Conservation (phyloP, 306 rosid species). For the Vigna reflexopilosa region DNA sequence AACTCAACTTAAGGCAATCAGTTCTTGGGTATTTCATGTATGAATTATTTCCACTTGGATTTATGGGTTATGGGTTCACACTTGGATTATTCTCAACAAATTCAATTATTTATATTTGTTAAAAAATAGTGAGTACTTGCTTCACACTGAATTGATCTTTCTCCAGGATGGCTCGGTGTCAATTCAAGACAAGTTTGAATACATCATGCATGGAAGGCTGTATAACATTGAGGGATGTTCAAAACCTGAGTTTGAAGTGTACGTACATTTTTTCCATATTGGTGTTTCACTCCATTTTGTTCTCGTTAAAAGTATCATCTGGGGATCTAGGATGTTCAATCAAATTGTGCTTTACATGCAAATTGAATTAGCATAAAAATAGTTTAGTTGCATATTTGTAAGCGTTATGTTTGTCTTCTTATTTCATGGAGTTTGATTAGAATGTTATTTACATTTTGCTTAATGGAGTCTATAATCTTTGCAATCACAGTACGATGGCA, state of each 20-base stretch:
- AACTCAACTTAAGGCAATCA: no score
- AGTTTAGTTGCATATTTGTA: conserved; percentile 4
- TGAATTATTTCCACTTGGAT: no score
- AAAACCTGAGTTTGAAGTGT: conserved; percentile 65
- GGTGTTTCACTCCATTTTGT: conserved; percentile 17
- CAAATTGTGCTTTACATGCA: neutral
- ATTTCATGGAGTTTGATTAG: neutral
- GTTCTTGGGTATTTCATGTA: no score
- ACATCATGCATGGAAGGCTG: conserved; percentile 84
- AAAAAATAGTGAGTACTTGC: conserved; percentile 19
- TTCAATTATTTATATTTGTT: conserved; percentile 23
- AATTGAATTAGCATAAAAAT: neutral
- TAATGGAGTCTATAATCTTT: neutral
- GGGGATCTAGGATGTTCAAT: conserved; percentile 1
- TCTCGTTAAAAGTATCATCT: neutral
- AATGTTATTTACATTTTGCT: neutral
- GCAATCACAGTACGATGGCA: neutral
- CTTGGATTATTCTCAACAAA: no score
- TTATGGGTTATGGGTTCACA: no score
- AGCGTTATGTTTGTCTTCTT: neutral
- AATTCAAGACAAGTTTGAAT: conserved; percentile 87
- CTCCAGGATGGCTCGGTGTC: conserved; percentile 77
- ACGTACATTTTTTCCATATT: conserved; percentile 46
- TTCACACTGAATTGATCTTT: conserved; percentile 35
- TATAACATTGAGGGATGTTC: conserved; percentile 68